A percentile compares a stretch with the other conserved stretches of the same genome.
Conservation (phyloP, 805 yeast genomes). For the Huiozyma naganishii region DNA sequence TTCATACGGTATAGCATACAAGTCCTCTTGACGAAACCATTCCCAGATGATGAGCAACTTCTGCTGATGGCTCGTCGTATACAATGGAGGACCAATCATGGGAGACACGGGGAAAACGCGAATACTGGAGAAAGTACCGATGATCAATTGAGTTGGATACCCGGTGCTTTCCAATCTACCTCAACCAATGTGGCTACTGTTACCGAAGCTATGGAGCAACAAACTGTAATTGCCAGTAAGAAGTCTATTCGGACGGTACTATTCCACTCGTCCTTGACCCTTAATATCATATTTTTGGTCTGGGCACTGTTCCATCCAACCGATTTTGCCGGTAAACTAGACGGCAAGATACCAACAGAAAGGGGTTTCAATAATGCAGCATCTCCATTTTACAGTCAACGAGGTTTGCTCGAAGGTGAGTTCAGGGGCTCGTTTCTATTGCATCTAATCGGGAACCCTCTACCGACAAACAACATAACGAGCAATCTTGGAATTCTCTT, state of each 20-base stretch:
- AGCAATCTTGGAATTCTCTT: constrained; percentile 25
- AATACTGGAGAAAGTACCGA: constrained; percentile 8
- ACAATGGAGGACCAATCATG: background rate
- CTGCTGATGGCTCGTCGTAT: constrained; percentile 9
- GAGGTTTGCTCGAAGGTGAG: constrained; percentile 23
- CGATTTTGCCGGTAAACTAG: constrained; percentile 29
- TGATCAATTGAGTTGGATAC: constrained; percentile 6
- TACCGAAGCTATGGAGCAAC: constrained; percentile 3
- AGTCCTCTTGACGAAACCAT: constrained; percentile 32
- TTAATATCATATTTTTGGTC: constrained; percentile 14
- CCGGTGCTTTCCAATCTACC: constrained; percentile 14
- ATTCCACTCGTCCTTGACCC: constrained; percentile 18
- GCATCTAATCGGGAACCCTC: constrained; percentile 39
- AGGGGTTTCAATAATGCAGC: constrained; percentile 23
- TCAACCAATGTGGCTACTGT: constrained; percentile 1
- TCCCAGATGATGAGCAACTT: constrained; percentile 26
- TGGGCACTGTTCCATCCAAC: constrained; percentile 19
- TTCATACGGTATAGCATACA: constrained; percentile 29
- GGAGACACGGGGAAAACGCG: background rate
- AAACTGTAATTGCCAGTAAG: constrained; percentile 6
- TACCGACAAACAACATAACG: constrained; percentile 25
- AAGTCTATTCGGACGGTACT: constrained; percentile 14
- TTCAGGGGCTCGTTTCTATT: constrained; percentile 30
- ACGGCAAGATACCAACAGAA: constrained; percentile 13
- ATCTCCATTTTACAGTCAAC: constrained; percentile 19